These are phyloP conservation scores for Ophiostoma ulmi DNA, from an alignment of 2,329 filamentous ascomycete genomes.

Conservation along the genomic window DNA sequence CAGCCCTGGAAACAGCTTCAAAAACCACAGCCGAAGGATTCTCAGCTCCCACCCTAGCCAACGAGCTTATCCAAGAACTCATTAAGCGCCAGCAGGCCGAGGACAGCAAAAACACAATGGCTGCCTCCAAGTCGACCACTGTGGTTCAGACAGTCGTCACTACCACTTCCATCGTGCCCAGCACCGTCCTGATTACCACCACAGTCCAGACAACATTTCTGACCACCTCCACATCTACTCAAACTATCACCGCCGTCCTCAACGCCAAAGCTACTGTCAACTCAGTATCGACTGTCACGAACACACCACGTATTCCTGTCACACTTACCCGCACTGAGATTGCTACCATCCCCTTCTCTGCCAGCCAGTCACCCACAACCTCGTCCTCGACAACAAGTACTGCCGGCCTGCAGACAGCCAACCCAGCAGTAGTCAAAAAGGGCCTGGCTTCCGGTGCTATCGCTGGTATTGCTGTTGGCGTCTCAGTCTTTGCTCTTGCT, in stretches of 20 bases:
- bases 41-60: not conserved
- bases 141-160: constrained; percentile 16
- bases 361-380: not conserved
- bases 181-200: not conserved
- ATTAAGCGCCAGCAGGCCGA: constrained; percentile 20
- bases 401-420: constrained; percentile 12
- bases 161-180: constrained; percentile 21
- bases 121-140: constrained; percentile 14
- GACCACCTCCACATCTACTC: constrained; percentile 18
- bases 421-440: not conserved
- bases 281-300: constrained; percentile 27
- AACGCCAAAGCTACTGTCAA: constrained; percentile 27
- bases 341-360: constrained; percentile 15
- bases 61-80: not conserved
- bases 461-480: constrained; percentile 28
- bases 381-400: constrained; percentile 11
- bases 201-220: constrained; percentile 19
- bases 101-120: constrained; percentile 19
- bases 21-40: not conserved
- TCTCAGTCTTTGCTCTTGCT: constrained; percentile 20
- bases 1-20: not conserved
- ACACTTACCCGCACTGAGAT: constrained; percentile 26
- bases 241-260: constrained; percentile 23
- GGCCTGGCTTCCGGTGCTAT: constrained; percentile 25
- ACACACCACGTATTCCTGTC: constrained; percentile 22